Base-by-base conservation (phyloP, 2,329 filamentous ascomycete genomes). In the Aspergillus novoparasiticus region DNA sequence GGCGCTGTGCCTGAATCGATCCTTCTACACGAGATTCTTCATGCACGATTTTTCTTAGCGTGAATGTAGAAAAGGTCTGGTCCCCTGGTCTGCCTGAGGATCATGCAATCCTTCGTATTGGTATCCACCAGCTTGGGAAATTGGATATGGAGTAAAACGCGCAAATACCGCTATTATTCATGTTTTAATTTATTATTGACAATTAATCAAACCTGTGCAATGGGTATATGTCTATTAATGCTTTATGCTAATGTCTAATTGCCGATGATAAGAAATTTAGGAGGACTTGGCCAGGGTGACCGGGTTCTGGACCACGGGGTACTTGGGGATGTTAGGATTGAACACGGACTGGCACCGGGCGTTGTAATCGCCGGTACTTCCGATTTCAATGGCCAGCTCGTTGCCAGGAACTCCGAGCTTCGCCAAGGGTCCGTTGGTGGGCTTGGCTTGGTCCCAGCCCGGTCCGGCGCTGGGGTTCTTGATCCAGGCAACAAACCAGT, bases 401-500 rank as follows among this genome's bases (percentile, higher is more conserved):
- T 66, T 60, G 12, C 61, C 64, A 16, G 68, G 64, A 14, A 69
- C 68, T 57, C 68, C 68, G 21, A 70, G 48, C n/a, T 61, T 57
- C 6, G 67, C 68, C 58, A 70, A 48, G 5, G 66, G 65, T 5
- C 68, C 68, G 57, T 70, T 57, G 4, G 55, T 57, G 10, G 68
- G 67, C 28, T 28, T 43, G 19, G 66, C 68, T 16, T 48, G 57
- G 11, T 58, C 57, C 68, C 68, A 70, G 8, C 68, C 67, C 12
- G 68, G 68, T 2, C 68, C 68, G 12, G 68, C 61, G 28, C 50
- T 43, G 21, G 68, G 68, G 48, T 68, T 61, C 59, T 66, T 64
- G 51, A 70, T 69, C 68, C 68, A 70, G 9, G 61, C 60, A n/a
- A 69, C 68, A 23, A 70, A 68, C 68, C 68, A 69, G 36, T 65